Evolutionary conservation across 1,139 yeast genomes (phyloP).

Genomic region (Hansenula sp.): DNA sequence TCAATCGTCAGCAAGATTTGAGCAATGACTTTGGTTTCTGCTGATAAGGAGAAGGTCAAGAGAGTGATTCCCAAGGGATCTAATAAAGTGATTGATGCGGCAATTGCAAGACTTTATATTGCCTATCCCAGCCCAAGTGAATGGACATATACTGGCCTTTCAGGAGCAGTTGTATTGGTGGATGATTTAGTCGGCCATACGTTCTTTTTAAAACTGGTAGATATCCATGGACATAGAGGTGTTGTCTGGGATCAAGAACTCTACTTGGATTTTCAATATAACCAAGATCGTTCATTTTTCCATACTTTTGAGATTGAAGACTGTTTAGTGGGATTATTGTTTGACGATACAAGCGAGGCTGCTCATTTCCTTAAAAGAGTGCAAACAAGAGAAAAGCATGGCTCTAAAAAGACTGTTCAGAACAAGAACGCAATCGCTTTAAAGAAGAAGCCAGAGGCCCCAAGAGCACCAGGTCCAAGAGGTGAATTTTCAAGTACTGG

Average conservation of each 20-base stretch:
- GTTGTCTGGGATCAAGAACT: slow-evolving; percentile 97
- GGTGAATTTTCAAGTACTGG: slow-evolving; percentile 48
- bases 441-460: slow-evolving; percentile 43
- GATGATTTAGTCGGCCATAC: slow-evolving; percentile 96
- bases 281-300: slow-evolving; percentile 92
- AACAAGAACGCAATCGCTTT: slow-evolving; percentile 87
- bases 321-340: slow-evolving; percentile 81
- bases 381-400: slow-evolving; percentile 72
- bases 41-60: slow-evolving; percentile 85
- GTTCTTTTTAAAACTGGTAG: slow-evolving; percentile 84
- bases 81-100: slow-evolving; percentile 85
- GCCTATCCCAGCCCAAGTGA: slow-evolving; percentile 80
- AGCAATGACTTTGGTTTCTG: slow-evolving; percentile 40
- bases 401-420: slow-evolving; percentile 76
- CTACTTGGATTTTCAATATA: slow-evolving; percentile 80
- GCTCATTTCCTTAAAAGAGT: slow-evolving; percentile 78
- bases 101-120: slow-evolving; percentile 83
- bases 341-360: slow-evolving; percentile 89
- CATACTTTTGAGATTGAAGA: slow-evolving; percentile 94
- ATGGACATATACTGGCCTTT: slow-evolving; percentile 87
- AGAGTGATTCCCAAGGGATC: slow-evolving; percentile 85
- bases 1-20: no score
- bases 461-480: slow-evolving; percentile 61
- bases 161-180: slow-evolving; percentile 83
- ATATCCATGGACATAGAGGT: slow-evolving; percentile 75